Base-by-base conservation (phyloP, 2,329 filamentous ascomycete genomes). In the Talaromyces piceae region DNA sequence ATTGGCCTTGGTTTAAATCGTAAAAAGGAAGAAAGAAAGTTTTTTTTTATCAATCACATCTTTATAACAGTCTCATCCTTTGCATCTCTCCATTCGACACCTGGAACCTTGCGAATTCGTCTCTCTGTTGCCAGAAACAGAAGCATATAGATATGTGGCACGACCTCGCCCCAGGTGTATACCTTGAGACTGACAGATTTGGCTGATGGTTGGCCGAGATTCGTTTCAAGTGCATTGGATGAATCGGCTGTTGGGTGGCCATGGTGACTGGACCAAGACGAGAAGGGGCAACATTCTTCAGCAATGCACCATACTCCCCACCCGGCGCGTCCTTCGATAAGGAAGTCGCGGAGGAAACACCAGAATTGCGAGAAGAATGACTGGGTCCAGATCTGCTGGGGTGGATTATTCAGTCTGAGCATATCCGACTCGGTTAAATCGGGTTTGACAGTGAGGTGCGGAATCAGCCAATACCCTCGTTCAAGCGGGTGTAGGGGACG, bases 101-200 rank as follows among this genome's bases (percentile, higher is more conserved):
- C 31, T 8, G 78, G 78, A 7, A 78, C 78, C 5, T 71, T 73
- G 53, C 78, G 77, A 13, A 91, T 67, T 54, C 76, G 75, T 27
- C 84, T 76, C 51, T 80, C 75, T 59, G 84, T 91, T 0, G 83
- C 86, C 12, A 90, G 68, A 63, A 87, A 91, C 0, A 95, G 67
- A 33, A 91, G 65, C 3, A 93, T 68, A 65, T 89, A 95, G 28
- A 88, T 76, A 60, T 94, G 84, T 49, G 81, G 77, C 0, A 81
- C 80, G 0, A 88, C 72, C 55, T 84, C 79, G 0, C 87, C 90
- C 84, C 87, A 95, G 61, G 87, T 88, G 63, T 87, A 93, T 1
- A 91, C 66, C 28, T 82, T 78, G 13, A 53, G 16, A n/a, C 41
- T 43, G 9, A 53, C 50, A 6, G 23, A 28, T 41, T 45, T 49